Percentiles rank a stretch among this genome's conserved stretches.
phyloP scores from a whole-genome alignment of 371 early-diverging fungal genomes.

The Rhizopus microsporus region DNA sequence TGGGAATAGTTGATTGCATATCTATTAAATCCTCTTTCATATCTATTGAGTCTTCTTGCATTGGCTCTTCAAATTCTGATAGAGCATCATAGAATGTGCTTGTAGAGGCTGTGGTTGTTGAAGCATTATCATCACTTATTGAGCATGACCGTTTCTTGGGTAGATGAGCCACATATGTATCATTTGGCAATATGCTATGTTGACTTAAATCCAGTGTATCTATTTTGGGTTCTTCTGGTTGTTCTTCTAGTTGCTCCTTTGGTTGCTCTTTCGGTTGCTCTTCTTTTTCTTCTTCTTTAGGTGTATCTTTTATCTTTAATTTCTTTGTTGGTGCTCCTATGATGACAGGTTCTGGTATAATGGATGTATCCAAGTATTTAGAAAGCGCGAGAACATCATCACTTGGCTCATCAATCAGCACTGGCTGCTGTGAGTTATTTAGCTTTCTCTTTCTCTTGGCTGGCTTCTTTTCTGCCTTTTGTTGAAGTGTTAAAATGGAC shows the following conservation, averaged over 20 bases:
- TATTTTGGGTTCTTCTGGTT: not conserved
- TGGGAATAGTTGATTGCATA: too few relatives aligned
- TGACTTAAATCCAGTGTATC: slow-evolving; percentile 13
- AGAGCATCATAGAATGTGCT: slow-evolving; percentile 7
- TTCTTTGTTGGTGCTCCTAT: slow-evolving; percentile 6
- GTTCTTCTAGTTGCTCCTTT: not conserved
- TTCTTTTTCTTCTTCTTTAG: slow-evolving; percentile 1
- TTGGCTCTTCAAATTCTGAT: slow-evolving; percentile 8
- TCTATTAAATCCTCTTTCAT: too few relatives aligned
- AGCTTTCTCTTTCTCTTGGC: slow-evolving; percentile 12
- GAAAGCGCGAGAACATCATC: slow-evolving; percentile 1
- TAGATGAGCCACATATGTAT: slow-evolving; percentile 16
- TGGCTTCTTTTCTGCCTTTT: not conserved
- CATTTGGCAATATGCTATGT: slow-evolving; percentile 16
- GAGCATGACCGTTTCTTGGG: not conserved
- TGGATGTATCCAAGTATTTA: slow-evolving; percentile 3
- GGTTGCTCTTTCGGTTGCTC: not conserved
- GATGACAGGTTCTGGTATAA: not conserved
- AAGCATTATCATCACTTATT: not conserved
- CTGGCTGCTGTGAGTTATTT: not conserved
- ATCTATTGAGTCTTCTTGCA: not conserved
- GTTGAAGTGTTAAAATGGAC: slow-evolving; percentile 3
- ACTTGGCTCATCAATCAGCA: not conserved
- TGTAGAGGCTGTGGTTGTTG: not conserved
- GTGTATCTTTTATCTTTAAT: not conserved